Percentiles rank a stretch among this genome's conserved stretches.
These are phyloP conservation scores for Cryptococcus neoformans DNA, from an alignment of 1,284 basidiomycete species.

Conservation along the genomic window DNA sequence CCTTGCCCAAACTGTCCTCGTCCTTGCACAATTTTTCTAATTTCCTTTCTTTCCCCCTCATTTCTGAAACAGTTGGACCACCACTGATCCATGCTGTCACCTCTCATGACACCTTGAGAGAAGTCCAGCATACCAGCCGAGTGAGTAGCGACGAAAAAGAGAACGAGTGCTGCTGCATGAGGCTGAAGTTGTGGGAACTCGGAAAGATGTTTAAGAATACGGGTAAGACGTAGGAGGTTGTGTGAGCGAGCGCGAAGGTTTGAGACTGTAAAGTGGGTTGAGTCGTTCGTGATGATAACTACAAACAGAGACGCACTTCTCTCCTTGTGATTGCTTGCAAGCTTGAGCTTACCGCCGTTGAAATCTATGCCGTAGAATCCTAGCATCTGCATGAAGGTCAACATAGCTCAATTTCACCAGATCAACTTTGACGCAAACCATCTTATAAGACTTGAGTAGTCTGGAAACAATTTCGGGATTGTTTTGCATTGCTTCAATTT, in stretches of 20 bases:
- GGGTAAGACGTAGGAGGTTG: slow-evolving; percentile 72
- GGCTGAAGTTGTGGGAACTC: slow-evolving; percentile 51
- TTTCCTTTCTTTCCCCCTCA: slow-evolving; percentile 57
- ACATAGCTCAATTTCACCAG: not conserved
- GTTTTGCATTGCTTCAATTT: slow-evolving; percentile 60
- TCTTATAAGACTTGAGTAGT: slow-evolving; percentile 59
- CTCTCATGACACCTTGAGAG: slow-evolving; percentile 50
- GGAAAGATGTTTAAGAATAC: slow-evolving; percentile 70
- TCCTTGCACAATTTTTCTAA: slow-evolving; percentile 54
- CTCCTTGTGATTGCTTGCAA: slow-evolving; percentile 13
- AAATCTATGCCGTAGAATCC: slow-evolving; percentile 34
- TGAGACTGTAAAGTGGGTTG: slow-evolving; percentile 17
- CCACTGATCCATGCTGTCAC: slow-evolving; percentile 68
- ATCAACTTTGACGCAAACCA: slow-evolving; percentile 12
- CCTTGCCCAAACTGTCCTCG: slow-evolving; percentile 52
- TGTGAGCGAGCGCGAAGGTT: slow-evolving; percentile 64
- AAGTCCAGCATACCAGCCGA: slow-evolving; percentile 56
- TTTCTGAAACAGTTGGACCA: slow-evolving; percentile 71
- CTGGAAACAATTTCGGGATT: slow-evolving; percentile 56
- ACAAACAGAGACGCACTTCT: slow-evolving; percentile 11
- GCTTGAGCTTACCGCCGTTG: slow-evolving; percentile 17
- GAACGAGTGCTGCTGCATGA: slow-evolving; percentile 64
- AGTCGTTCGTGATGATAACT: no score
- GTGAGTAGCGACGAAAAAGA: slow-evolving; percentile 67
- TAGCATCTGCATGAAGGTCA: slow-evolving; percentile 23